These are phyloP conservation scores for Globisporangium megalacanthum DNA, from an alignment of 352 stramenopile species.

Conservation along the genomic window DNA sequence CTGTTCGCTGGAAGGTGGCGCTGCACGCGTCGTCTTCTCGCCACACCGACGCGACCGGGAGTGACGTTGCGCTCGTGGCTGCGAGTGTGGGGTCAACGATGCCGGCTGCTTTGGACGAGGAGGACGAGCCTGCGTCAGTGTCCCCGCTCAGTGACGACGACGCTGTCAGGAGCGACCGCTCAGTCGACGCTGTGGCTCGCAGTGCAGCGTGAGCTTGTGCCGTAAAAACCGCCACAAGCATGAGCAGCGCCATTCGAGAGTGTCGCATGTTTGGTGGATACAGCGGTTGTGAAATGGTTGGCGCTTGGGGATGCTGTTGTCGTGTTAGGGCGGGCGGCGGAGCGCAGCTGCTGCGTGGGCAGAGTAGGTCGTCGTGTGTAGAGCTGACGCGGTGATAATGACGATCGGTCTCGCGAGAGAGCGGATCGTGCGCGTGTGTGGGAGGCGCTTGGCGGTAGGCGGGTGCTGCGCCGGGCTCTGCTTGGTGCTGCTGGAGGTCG, in stretches of 20 bases:
- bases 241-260: not conserved
- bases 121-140: too few species aligned
- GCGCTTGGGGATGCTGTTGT: too few species aligned
- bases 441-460: not conserved
- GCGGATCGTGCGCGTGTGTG: not conserved
- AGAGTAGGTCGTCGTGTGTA: not conserved
- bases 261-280: not conserved
- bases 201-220: not conserved
- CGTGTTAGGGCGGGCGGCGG: slow-evolving; percentile 4
- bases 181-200: not conserved
- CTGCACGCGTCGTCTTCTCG: slow-evolving; percentile 8
- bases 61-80: not conserved
- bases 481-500: too few species aligned
- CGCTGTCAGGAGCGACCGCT: too few species aligned
- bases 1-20: not conserved
- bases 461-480: too few species aligned
- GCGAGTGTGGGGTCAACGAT: not conserved
- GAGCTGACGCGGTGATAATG: slow-evolving; percentile 6
- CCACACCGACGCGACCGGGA: slow-evolving; percentile 6
- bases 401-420: not conserved
- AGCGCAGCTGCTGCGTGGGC: slow-evolving; percentile 8
- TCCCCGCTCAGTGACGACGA: too few species aligned
- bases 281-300: too few species aligned
- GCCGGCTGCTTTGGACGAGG: not conserved
- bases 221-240: not conserved